phyloP scores from a whole-genome alignment of 495 filamentous ascomycete genomes.

The Aspergillus steynii region DNA sequence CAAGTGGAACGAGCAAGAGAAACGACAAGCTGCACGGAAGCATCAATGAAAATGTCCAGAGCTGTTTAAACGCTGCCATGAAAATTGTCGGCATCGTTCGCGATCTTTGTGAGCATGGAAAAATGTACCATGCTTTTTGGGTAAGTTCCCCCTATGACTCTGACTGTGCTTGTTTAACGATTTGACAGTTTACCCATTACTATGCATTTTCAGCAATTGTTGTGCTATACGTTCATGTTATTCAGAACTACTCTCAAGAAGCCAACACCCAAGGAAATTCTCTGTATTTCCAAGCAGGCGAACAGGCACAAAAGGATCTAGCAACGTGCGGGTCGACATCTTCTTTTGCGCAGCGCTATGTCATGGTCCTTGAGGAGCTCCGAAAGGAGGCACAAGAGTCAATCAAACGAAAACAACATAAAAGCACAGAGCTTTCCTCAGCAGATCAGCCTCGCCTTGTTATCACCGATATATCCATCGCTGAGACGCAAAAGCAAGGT shows the following conservation, averaged over 20 bases:
- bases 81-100: conserved; percentile 20
- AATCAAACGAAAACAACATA: conserved; percentile 4
- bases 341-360: conserved; percentile 31
- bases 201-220: conserved; percentile 29
- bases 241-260: conserved; percentile 15
- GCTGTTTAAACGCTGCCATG: conserved; percentile 22
- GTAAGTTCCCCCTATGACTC: conserved; percentile 6
- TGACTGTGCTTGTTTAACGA: background rate
- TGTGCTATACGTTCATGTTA: conserved; percentile 25
- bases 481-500: background rate
- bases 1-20: background rate
- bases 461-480: background rate
- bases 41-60: conserved; percentile 11
- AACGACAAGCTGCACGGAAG: conserved; percentile 7
- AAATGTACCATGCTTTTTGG: conserved; percentile 27
- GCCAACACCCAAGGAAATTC: background rate
- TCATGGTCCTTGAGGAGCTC: conserved; percentile 45
- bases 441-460: background rate
- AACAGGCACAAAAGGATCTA: conserved; percentile 23
- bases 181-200: conserved; percentile 28
- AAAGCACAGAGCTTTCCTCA: background rate
- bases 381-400: conserved; percentile 35
- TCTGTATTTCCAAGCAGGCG: conserved; percentile 17
- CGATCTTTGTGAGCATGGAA: conserved; percentile 19
- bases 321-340: conserved; percentile 20